Evolutionary conservation across 352 stramenopile species (phyloP), one percentile per base, ranked within the genome.

Genomic region (Phytophthora tubulina): DNA sequence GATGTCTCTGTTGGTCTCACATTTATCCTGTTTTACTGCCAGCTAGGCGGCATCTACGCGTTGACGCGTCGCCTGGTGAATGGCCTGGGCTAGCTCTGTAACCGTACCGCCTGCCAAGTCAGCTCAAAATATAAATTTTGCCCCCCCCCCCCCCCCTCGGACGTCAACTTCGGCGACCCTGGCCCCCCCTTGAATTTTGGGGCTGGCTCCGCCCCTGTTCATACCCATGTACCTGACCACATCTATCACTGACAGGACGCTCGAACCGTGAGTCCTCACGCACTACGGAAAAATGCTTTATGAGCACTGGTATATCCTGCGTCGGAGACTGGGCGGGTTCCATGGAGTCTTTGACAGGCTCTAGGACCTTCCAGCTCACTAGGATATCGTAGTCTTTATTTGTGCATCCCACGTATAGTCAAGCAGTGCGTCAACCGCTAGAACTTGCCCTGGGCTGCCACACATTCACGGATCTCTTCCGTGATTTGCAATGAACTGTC

Each of bases 381-480:
- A 59, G 36, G 1, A 65, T 9, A 11, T 65, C 45, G 11, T 54
- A 71, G 54, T 55, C 54, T 2, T 65, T 63, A n/a, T 59, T 3
- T 46, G 4, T 2, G 30, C 11, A 41, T 65, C 65, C 48, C 52
- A 64, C 1, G 27, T 38, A 15, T 49, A 48, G 21, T 57, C 45
- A 27, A 39, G 21, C 8, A 65, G 17, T 4, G 44, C 36, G 7
- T 65, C 14, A 10, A 80, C 55, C 3, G 39, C 31, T 11, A 80
- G 13, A 0, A 73, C 10, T 10, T 65, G 62, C 53, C 63, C 63
- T 78, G 75, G 3, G 63, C 61, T 9, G 46, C 41, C 6, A 81
- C 48, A 30, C 72, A 66, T 15, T 78, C 63, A 7, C 56, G 15
- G 3, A 80, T 21, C 33, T 82, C 72, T 38, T 82, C 51, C 7